phyloP scores from a whole-genome alignment of 1,284 basidiomycete genomes.

The Sporisorium scitamineum region DNA sequence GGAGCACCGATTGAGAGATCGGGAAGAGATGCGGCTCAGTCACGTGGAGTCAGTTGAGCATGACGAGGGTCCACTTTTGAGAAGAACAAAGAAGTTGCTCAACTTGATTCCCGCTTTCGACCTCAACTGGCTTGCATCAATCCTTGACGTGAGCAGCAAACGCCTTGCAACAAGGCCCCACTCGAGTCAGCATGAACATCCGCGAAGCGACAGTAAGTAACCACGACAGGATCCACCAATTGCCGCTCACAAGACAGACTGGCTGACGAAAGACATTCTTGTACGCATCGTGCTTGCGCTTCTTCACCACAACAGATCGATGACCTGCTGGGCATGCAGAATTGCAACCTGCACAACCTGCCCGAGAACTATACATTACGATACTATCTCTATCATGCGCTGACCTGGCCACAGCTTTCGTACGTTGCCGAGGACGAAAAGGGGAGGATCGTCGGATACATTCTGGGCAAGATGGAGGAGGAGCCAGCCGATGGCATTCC shows the following conservation, averaged over 20 bases:
- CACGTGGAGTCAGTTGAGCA: not conserved
- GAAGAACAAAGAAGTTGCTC: not conserved
- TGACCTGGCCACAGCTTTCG: conserved; percentile 93
- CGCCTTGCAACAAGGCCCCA: not conserved
- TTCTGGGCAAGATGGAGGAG: conserved; percentile 86
- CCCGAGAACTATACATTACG: conserved; percentile 69
- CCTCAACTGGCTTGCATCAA: not conserved
- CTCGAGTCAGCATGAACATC: conserved; percentile 30
- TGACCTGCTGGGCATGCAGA: conserved; percentile 67
- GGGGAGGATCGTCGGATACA: conserved; percentile 92
- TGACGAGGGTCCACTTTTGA: conserved; percentile 1
- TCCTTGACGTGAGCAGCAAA: not conserved
- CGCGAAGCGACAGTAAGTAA: conserved; percentile 25
- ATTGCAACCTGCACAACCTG: conserved; percentile 68
- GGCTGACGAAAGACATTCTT: conserved; percentile 2
- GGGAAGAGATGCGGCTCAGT: not conserved
- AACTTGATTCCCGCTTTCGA: not conserved
- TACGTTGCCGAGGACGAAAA: conserved; percentile 92
- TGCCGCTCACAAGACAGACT: no score
- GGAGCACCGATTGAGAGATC: not conserved
- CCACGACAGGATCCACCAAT: not conserved
- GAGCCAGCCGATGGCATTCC: conserved; percentile 67
- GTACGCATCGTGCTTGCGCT: not conserved
- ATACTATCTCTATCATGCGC: conserved; percentile 81
- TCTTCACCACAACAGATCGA: conserved; percentile 45